Base-by-base conservation (phyloP, 2,329 filamentous ascomycete genomes). In the Leptoxyphium fumago region DNA sequence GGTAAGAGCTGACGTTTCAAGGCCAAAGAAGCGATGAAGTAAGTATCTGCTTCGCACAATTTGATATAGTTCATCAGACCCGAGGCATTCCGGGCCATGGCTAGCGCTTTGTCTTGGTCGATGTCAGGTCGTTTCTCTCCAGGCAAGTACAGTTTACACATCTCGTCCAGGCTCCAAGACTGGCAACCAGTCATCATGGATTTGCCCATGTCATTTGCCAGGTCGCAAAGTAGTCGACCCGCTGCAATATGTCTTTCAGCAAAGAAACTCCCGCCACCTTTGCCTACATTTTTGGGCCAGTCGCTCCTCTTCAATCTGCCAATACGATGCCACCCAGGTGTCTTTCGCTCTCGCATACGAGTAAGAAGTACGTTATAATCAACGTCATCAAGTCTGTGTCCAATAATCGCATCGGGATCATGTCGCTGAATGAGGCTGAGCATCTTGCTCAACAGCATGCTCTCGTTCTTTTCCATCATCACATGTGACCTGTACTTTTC, bases 171-270 rank as follows among this genome's bases (percentile, higher is more conserved):
- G 62, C 84, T 94, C 91, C 91, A 98, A 2, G 88, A 94, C 63
- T 95, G 89, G 62, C 91, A 98, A 66, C 94, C 94, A 55, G 77
- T 80, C 89, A 96, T 96, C 51, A 87, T 77, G 10, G 89, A 95
- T 69, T 95, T 96, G 62, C 91, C 91, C 58, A 93, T 84, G 54
- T 98, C 91, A 61, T 98, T 98, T 46, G 82, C 87, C 47, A 96
- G 71, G 66, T 98, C 91, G 61, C 91, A 96, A 45, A 96, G 75
- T 47, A 98, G 69, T 54, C 91, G 81, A 36, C 91, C 91, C 48
- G 88, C 77, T 52, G 94, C 82, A 45, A 98, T 65, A 58, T 94
- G 85, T 46, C 89, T 80, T 62, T 98, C 91, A 2, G 84, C 84
- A 60, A 95, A 96, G 59, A 95, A 91, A 56, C 84, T 91, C 29